Conservation (phyloP, 169 alveolate species). For the Prorocentrum cordatum region DNA sequence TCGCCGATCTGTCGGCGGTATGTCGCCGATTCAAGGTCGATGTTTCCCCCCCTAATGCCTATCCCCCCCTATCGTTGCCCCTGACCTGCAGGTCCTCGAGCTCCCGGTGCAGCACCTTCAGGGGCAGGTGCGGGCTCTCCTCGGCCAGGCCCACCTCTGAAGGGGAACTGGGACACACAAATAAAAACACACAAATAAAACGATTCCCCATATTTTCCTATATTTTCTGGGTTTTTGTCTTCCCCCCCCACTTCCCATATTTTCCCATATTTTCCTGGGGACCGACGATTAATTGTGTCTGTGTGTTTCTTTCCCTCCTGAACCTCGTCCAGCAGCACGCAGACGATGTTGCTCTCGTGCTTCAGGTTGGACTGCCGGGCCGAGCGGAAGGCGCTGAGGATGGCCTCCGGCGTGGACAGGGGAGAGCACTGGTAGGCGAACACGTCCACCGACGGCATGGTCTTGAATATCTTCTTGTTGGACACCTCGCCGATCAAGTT, state of each 20-base stretch:
- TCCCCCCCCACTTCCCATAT: too few species aligned
- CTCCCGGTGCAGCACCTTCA: constrained; percentile 50
- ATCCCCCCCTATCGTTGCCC: too few species aligned
- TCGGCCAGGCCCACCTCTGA: constrained; percentile 71
- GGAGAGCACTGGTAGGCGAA: constrained; percentile 70
- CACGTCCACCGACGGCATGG: constrained; percentile 69
- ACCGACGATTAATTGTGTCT: background rate
- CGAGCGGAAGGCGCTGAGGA: constrained; percentile 46
- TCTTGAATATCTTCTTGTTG: constrained; percentile 43
- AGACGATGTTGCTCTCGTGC: constrained; percentile 61
- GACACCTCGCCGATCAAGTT: constrained; percentile 69
- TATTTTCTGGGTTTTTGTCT: too few species aligned
- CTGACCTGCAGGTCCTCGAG: constrained; percentile 25
- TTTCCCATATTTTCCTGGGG: too few species aligned
- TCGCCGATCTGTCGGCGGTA: too few species aligned
- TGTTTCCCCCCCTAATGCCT: too few species aligned
- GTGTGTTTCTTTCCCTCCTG: background rate
- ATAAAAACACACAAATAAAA: too few species aligned
- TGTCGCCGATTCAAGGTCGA: too few species aligned
- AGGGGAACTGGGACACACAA: too few species aligned
- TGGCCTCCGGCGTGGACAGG: constrained; percentile 65
- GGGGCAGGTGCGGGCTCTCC: constrained; percentile 65
- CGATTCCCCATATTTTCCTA: too few species aligned
- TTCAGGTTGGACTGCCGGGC: constrained; percentile 44
- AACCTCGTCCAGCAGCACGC: constrained; percentile 5